A percentile compares a stretch with the other conserved stretches of the same genome.
Conservation (phyloP, 2,329 filamentous ascomycete species). For the Fonsecaea erecta region DNA sequence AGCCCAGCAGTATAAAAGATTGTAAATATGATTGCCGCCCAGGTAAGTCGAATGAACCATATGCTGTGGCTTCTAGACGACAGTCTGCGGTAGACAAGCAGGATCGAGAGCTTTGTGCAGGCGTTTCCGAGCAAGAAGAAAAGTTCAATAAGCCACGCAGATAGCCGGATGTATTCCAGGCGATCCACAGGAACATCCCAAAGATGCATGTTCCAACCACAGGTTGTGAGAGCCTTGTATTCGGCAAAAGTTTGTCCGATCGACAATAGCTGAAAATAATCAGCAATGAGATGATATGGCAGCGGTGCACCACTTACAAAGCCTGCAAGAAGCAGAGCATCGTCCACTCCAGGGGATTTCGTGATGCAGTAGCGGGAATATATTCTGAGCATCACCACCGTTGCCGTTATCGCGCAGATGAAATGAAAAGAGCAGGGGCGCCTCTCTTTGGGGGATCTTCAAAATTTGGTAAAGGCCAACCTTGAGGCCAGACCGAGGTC, state of each 20-base stretch:
- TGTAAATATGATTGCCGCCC: constrained; percentile 26
- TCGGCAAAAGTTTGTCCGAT: constrained; percentile 28
- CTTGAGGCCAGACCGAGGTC: constrained; percentile 6
- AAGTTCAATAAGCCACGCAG: constrained; percentile 28
- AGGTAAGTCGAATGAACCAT: constrained; percentile 28
- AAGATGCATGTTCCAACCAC: constrained; percentile 29
- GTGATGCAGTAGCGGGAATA: constrained; percentile 24
- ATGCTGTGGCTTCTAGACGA: constrained; percentile 21
- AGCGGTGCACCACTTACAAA: constrained; percentile 14
- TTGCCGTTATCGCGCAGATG: constrained; percentile 13
- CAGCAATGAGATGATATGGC: background rate
- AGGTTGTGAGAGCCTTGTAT: constrained; percentile 25
- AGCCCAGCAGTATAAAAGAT: constrained; percentile 20
- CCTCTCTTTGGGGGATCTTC: constrained; percentile 22
- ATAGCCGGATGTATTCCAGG: constrained; percentile 21
- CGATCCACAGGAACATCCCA: constrained; percentile 24
- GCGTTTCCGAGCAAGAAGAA: constrained; percentile 30
- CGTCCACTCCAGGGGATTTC: constrained; percentile 24
- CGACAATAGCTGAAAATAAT: constrained; percentile 20
- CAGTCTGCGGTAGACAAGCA: constrained; percentile 29
- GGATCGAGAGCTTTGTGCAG: constrained; percentile 28
- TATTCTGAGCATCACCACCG: constrained; percentile 20
- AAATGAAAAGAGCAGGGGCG: constrained; percentile 21
- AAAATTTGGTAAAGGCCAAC: constrained; percentile 27
- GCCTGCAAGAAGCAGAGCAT: constrained; percentile 25